Conservation (phyloP, 495 filamentous ascomycete genomes). For the Hypoxylon fuscum region DNA sequence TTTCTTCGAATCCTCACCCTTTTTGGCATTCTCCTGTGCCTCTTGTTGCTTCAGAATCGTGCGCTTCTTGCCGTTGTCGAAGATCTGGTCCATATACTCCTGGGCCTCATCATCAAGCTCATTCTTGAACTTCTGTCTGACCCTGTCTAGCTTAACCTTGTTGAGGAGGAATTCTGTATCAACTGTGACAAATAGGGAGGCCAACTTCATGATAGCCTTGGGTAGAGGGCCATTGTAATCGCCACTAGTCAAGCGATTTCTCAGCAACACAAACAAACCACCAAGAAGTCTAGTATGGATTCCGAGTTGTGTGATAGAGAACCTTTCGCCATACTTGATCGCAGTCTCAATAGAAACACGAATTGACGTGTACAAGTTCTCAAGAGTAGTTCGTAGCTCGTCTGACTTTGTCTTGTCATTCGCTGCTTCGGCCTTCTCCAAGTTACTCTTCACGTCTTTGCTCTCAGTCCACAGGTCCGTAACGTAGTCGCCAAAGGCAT, state of each 20-base stretch:
- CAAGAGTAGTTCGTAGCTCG: constrained; percentile 28
- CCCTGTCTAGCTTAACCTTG: constrained; percentile 72
- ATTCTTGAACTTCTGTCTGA: constrained; percentile 70
- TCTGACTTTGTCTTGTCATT: constrained; percentile 48
- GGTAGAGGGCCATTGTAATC: constrained; percentile 72
- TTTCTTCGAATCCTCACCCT: constrained; percentile 15
- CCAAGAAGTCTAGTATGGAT: constrained; percentile 51
- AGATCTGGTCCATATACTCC: constrained; percentile 47
- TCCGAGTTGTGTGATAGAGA: constrained; percentile 32
- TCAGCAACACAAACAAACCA: constrained; percentile 69
- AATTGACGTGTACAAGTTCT: constrained; percentile 30
- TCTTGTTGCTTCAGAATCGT: constrained; percentile 57
- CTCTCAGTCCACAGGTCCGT: constrained; percentile 67
- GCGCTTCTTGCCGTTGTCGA: constrained; percentile 62
- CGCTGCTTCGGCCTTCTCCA: constrained; percentile 57
- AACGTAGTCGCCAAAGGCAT: constrained; percentile 54
- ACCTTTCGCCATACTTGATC: constrained; percentile 32
- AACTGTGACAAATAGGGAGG: constrained; percentile 64
- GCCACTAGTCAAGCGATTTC: constrained; percentile 71
- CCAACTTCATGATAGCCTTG: constrained; percentile 70
- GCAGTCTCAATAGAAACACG: constrained; percentile 50
- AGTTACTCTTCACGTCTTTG: constrained; percentile 65
- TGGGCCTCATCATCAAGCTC: constrained; percentile 71
- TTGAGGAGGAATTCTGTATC: constrained; percentile 50
- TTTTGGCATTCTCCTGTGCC: constrained; percentile 11